phyloP scores from a whole-genome alignment of 805 yeast genomes.

The Wickerhamomyces bovis region DNA sequence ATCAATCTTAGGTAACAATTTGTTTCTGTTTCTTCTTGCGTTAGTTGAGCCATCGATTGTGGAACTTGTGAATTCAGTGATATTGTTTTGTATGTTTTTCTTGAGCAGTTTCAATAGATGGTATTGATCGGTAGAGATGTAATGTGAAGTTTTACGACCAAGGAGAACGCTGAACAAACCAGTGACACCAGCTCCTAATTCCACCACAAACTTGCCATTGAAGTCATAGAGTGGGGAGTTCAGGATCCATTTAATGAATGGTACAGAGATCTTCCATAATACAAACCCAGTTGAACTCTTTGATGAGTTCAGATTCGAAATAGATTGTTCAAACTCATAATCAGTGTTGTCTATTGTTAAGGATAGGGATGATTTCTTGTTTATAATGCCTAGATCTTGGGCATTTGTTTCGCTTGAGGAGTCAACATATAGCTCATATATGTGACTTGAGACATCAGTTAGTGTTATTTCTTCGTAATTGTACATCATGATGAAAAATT shows the following conservation, averaged over 20 bases:
- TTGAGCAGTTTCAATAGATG: slow-evolving; percentile 45
- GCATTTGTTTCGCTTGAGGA: slow-evolving; percentile 1
- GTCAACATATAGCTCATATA: slow-evolving; percentile 15
- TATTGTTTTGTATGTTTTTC: slow-evolving; percentile 39
- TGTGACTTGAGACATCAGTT: slow-evolving; percentile 13
- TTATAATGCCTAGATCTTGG: slow-evolving; percentile 21
- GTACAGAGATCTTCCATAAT: slow-evolving; percentile 49
- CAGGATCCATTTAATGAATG: slow-evolving; percentile 50
- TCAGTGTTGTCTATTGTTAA: slow-evolving; percentile 10
- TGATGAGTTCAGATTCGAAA: slow-evolving; percentile 25
- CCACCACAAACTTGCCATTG: slow-evolving; percentile 33
- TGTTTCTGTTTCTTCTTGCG: slow-evolving; percentile 2
- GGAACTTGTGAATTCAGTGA: slow-evolving; percentile 19
- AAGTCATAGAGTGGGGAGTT: slow-evolving; percentile 9
- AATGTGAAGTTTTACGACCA: slow-evolving; percentile 31
- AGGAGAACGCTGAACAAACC: slow-evolving; percentile 42
- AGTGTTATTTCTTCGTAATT: slow-evolving; percentile 10
- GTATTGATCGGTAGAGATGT: slow-evolving; percentile 54
- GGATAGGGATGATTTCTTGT: slow-evolving; percentile 22
- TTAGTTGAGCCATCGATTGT: slow-evolving; percentile 16
- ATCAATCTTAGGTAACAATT: slow-evolving; percentile 26
- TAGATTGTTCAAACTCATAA: slow-evolving; percentile 28
- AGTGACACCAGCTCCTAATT: slow-evolving; percentile 58
- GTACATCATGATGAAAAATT: background rate
- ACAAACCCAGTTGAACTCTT: slow-evolving; percentile 55